phyloP scores from a whole-genome alignment of 2,329 filamentous ascomycete species.

The Penicillium brasilianum region DNA sequence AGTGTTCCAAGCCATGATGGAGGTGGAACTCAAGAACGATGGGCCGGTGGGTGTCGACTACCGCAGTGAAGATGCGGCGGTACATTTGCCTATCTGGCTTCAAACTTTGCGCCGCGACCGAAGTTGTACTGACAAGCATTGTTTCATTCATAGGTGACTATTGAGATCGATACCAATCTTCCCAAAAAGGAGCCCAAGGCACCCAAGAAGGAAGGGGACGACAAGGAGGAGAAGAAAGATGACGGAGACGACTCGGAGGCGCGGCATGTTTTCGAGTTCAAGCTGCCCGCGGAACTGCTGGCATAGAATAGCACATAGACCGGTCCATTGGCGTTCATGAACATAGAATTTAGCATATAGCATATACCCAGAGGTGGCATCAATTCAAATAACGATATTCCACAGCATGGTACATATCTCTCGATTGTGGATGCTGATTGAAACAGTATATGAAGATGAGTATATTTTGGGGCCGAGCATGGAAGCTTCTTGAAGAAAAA shows the following conservation, averaged over 20 bases:
- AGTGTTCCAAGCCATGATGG: slow-evolving; percentile 99
- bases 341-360: slow-evolving; percentile 8
- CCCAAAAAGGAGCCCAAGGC: slow-evolving; percentile 45
- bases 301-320: slow-evolving; percentile 14
- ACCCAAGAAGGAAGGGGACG: slow-evolving; percentile 18
- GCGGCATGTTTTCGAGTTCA: slow-evolving; percentile 31
- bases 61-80: slow-evolving; percentile 62
- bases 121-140: slow-evolving; percentile 13
- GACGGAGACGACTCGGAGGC: slow-evolving; percentile 15
- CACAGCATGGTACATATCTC: not conserved
- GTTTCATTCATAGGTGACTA: slow-evolving; percentile 44
- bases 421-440: not conserved
- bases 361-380: slow-evolving; percentile 13
- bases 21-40: slow-evolving; percentile 90
- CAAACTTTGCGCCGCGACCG: slow-evolving; percentile 22
- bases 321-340: slow-evolving; percentile 14
- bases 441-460: not conserved
- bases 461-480: slow-evolving; percentile 31
- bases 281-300: slow-evolving; percentile 34
- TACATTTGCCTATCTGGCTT: slow-evolving; percentile 49
- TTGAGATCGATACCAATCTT: slow-evolving; percentile 54
- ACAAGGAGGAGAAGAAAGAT: slow-evolving; percentile 17
- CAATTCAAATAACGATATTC: not conserved
- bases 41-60: slow-evolving; percentile 69
- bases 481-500: slow-evolving; percentile 49